phyloP scores from a whole-genome alignment of 768 basidiomycete genomes.

The Trametes coccinea region DNA sequence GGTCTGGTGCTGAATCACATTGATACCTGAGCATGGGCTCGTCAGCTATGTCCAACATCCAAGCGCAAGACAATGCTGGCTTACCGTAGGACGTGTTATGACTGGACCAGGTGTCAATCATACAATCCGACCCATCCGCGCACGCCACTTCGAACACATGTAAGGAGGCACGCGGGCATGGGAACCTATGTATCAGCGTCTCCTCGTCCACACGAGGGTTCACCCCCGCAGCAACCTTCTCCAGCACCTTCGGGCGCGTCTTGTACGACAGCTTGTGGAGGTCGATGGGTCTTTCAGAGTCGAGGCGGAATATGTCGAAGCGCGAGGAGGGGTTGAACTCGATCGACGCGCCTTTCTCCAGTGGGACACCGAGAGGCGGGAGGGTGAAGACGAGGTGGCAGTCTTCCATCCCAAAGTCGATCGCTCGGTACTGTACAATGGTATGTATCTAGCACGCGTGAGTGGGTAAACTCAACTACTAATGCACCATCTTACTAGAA shows the following conservation, averaged over 20 bases:
- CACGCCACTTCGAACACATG: constrained; percentile 18
- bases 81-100: constrained; percentile 19
- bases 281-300: constrained; percentile 8
- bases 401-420: constrained; percentile 23
- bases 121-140: constrained; percentile 7
- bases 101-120: constrained; percentile 17
- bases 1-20: constrained; percentile 16
- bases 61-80: background rate
- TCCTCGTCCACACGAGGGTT: background rate
- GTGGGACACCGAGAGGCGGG: constrained; percentile 1
- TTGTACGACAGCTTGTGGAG: constrained; percentile 11
- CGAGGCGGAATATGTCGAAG: constrained; percentile 12
- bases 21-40: background rate
- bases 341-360: constrained; percentile 8
- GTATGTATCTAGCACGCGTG: constrained; percentile 7
- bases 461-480: no score
- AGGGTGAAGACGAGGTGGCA: constrained; percentile 18
- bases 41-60: background rate
- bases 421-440: constrained; percentile 17
- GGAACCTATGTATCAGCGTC: constrained; percentile 7
- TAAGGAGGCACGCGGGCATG: constrained; percentile 13
- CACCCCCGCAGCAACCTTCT: constrained; percentile 1
- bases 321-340: background rate
- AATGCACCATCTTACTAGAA: no score
- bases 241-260: background rate